Conservation (phyloP, 1,139 yeast species). For the Yamadazyma triangularis region DNA sequence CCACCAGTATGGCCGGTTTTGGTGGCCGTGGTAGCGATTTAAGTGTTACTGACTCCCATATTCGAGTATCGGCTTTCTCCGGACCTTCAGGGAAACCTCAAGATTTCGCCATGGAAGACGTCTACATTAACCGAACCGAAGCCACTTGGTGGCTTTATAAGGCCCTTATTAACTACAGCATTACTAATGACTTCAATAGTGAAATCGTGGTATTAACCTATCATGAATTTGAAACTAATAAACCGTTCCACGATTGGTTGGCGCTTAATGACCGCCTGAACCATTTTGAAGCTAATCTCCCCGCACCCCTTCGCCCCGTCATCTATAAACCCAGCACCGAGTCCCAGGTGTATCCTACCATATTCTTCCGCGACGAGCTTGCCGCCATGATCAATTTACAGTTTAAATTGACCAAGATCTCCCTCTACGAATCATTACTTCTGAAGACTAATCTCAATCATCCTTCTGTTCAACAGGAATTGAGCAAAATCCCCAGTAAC, state of each 20-base stretch:
- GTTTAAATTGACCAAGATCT: conserved; percentile 26
- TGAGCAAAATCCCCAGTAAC: conserved; percentile 20
- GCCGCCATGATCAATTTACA: conserved; percentile 32
- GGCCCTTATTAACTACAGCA: conserved; percentile 24
- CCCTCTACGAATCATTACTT: conserved; percentile 26
- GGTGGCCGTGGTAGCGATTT: too few species aligned
- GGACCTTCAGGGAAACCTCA: conserved; percentile 1
- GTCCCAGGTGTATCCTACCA: conserved; percentile 23
- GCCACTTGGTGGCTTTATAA: conserved; percentile 38
- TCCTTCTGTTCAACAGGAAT: conserved; percentile 16
- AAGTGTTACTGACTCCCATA: too few species aligned
- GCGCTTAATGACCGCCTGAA: conserved; percentile 20
- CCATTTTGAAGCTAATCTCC: conserved; percentile 28
- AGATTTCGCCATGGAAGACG: conserved; percentile 1
- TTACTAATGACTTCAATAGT: conserved; percentile 26
- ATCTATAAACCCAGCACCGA: conserved; percentile 23
- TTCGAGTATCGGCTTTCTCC: too few species aligned
- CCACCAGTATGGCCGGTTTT: too few species aligned
- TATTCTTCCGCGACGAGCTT: conserved; percentile 32
- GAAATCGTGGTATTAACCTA: conserved; percentile 22
- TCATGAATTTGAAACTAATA: conserved; percentile 20
- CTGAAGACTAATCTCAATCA: conserved; percentile 15
- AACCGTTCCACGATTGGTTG: conserved; percentile 24
- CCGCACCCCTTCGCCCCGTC: conserved; percentile 27
- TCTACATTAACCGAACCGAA: conserved; percentile 14